These are phyloP conservation scores for Microsporum audouinii DNA, from an alignment of 2,329 filamentous ascomycete species.

Conservation along the genomic window DNA sequence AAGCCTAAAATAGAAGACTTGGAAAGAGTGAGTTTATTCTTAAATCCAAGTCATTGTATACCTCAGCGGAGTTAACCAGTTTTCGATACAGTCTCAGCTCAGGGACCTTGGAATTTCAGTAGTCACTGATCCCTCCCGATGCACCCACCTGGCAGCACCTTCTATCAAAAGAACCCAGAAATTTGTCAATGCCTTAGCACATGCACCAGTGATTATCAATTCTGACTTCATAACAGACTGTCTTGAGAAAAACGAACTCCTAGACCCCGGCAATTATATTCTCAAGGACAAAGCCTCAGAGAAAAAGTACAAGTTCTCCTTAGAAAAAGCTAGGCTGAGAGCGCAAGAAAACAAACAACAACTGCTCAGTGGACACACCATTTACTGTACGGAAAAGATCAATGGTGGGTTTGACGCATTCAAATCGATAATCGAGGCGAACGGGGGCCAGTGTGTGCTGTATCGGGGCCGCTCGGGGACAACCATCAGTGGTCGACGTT, in stretches of 20 bases:
- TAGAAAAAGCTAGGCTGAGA: slow-evolving; percentile 55
- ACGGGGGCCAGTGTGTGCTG: slow-evolving; percentile 70
- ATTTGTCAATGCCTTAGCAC: slow-evolving; percentile 78
- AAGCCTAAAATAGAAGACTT: slow-evolving; percentile 62
- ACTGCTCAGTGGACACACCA: slow-evolving; percentile 61
- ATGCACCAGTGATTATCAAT: slow-evolving; percentile 64
- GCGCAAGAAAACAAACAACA: slow-evolving; percentile 66
- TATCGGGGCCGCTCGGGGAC: slow-evolving; percentile 64
- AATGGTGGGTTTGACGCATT: slow-evolving; percentile 74
- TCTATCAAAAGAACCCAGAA: slow-evolving; percentile 82
- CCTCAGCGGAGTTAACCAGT: slow-evolving; percentile 7
- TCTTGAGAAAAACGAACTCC: slow-evolving; percentile 55
- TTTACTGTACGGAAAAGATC: slow-evolving; percentile 76
- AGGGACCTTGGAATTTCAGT: slow-evolving; percentile 73
- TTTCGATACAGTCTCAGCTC: slow-evolving; percentile 54
- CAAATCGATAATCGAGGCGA: slow-evolving; percentile 73
- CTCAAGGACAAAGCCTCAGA: slow-evolving; percentile 65
- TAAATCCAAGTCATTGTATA: slow-evolving; percentile 6
- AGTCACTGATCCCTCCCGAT: slow-evolving; percentile 61
- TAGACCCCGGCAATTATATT: slow-evolving; percentile 52
- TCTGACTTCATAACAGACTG: slow-evolving; percentile 69
- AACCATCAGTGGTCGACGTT: slow-evolving; percentile 51
- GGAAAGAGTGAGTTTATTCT: slow-evolving; percentile 55
- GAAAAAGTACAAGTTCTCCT: slow-evolving; percentile 55
- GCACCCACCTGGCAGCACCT: slow-evolving; percentile 80